These are phyloP conservation scores for Lonicera japonica DNA, from an alignment of 129 eudicot species.

Conservation along the genomic window DNA sequence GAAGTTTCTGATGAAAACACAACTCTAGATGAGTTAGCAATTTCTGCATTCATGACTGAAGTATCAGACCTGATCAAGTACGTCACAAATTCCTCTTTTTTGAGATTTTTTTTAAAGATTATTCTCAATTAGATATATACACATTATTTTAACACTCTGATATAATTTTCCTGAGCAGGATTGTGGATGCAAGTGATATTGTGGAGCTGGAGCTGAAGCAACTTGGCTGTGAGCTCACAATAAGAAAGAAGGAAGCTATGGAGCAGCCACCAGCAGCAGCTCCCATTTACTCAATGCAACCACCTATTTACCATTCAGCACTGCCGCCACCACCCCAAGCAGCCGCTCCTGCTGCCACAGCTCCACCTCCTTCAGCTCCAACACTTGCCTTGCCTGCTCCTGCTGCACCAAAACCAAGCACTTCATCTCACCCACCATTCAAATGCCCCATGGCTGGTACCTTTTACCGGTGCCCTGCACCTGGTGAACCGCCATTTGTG, in stretches of 20 bases:
- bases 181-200: conserved; percentile 91
- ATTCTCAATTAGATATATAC: not conserved
- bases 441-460: conserved; percentile 90
- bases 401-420: not conserved
- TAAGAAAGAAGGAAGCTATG: conserved; percentile 76
- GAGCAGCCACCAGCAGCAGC: conserved; percentile 39
- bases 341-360: conserved; percentile 34
- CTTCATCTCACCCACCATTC: conserved; percentile 23
- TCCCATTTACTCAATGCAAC: conserved; percentile 45
- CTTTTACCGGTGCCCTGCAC: conserved; percentile 70
- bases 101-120: not conserved
- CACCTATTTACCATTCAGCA: conserved; percentile 30
- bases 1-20: conserved; percentile 15
- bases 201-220: conserved; percentile 85
- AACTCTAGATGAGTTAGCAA: conserved; percentile 53
- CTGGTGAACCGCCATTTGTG: conserved; percentile 78
- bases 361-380: conserved; percentile 17
- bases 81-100: conserved; percentile 7
- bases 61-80: conserved; percentile 79
- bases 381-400: not conserved
- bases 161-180: conserved; percentile 32
- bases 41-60: conserved; percentile 70
- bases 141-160: not conserved
- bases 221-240: conserved; percentile 56
- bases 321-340: conserved; percentile 47